Evolutionary conservation across 768 basidiomycete genomes (phyloP).

Genomic region (Xerocomellus amylosporus): DNA sequence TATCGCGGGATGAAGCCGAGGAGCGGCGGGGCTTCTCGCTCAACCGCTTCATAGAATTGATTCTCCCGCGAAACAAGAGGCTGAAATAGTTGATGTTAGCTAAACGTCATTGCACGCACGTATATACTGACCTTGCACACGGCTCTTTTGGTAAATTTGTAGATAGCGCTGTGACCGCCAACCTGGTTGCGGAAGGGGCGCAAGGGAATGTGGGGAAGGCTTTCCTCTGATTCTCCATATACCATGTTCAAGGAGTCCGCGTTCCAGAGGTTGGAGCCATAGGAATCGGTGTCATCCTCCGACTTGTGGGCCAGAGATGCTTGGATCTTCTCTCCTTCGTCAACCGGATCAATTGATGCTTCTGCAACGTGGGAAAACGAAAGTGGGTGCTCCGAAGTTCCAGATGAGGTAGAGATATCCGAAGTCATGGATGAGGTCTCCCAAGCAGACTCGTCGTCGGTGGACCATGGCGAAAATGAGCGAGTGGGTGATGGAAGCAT

Average conservation of each 20-base stretch:
- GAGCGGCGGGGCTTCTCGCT: slow-evolving; percentile 88
- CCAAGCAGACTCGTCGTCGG: slow-evolving; percentile 76
- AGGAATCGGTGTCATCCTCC: slow-evolving; percentile 15
- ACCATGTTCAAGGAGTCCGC: slow-evolving; percentile 40
- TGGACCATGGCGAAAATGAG: slow-evolving; percentile 61
- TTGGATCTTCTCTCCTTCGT: slow-evolving; percentile 15
- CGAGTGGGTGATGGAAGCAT: slow-evolving; percentile 14
- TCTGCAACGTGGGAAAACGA: slow-evolving; percentile 29
- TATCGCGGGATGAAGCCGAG: slow-evolving; percentile 97
- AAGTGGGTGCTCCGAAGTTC: slow-evolving; percentile 31
- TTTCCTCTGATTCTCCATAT: slow-evolving; percentile 50
- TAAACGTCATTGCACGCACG: neutral
- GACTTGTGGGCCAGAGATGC: slow-evolving; percentile 6
- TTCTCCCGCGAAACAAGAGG: slow-evolving; percentile 97
- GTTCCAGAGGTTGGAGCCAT: slow-evolving; percentile 21
- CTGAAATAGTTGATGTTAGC: slow-evolving; percentile 41
- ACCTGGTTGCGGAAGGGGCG: slow-evolving; percentile 97
- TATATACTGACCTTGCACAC: slow-evolving; percentile 86
- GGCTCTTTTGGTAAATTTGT: slow-evolving; percentile 95
- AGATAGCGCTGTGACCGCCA: slow-evolving; percentile 95
- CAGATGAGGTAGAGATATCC: slow-evolving; percentile 57
- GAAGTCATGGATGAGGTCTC: slow-evolving; percentile 67
- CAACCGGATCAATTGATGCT: slow-evolving; percentile 17
- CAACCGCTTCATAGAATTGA: slow-evolving; percentile 95
- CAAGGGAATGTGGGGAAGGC: slow-evolving; percentile 84